Evolutionary conservation across 176 grass and related monocot species (phyloP), one percentile per base, ranked within the genome.

Genomic region (Metroxylon sagu): DNA sequence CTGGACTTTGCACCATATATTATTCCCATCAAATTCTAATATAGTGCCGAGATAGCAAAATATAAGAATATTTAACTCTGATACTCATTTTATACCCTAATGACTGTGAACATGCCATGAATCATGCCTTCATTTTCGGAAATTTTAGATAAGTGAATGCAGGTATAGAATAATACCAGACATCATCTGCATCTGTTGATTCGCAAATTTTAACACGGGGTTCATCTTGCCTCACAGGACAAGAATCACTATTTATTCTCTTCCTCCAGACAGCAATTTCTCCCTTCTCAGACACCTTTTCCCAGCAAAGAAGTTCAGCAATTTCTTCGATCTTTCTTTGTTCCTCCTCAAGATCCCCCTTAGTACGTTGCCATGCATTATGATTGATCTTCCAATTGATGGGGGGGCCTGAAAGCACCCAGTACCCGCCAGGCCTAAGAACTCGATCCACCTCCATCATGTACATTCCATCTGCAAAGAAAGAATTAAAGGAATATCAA

Each of bases 371-470:
- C 91, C 86, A 90, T 52, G 72, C 49, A 50, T 30, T 19, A 50
- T 79, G 70, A 49, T 87, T 79, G 0, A 31, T n/a, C 68, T 73
- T 84, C 91, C 86, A 87, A 77, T 96, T 96, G 69, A 96, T 90
- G 6, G 91, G 83, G 18, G 91, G 86, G 49, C 91, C 91, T 17
- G 91, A 96, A 48, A 90, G 83, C 54, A 96, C 86, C 91, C 91
- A 90, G 67, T 90, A 96, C 27, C 86, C 86, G 29, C 86, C 86
- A 0, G 83, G 86, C 18, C 86, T 85, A 49, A 96, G 86, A 69
- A 96, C 86, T 23, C 91, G 72, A 80, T 96, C 91, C 25, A 96
- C 66, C 76, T 96, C 91, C 83, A 89, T 96, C 80, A 96, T 79
- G 75, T 90, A 96, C 77, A 84, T 82, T 25, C 91, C 91, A 18